Percentiles rank a stretch among this genome's conserved stretches.
Conservation (phyloP, 2,329 filamentous ascomycete genomes). For the Fragosphaeria purpurea region DNA sequence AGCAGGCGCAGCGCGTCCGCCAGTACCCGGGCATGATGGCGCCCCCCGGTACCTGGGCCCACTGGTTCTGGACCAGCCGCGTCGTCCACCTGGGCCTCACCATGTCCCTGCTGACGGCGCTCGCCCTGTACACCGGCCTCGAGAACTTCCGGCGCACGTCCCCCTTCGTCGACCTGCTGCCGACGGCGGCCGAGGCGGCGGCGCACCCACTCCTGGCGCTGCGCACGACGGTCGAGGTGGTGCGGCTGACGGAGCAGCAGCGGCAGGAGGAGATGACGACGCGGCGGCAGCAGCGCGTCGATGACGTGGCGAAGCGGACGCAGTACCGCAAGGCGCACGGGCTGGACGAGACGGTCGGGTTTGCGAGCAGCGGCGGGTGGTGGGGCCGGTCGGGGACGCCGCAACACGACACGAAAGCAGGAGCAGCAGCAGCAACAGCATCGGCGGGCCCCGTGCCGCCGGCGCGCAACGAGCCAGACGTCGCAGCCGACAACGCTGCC, state of each 20-base stretch:
- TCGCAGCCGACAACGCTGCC: constrained; percentile 17
- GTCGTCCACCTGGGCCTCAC: constrained; percentile 74
- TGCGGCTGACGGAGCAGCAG: constrained; percentile 66
- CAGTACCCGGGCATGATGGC: constrained; percentile 87
- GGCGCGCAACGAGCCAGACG: constrained; percentile 19
- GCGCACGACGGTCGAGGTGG: constrained; percentile 57
- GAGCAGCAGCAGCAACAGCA: constrained; percentile 10
- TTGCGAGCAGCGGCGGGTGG: constrained; percentile 22
- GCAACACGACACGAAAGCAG: constrained; percentile 1
- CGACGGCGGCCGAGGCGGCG: constrained; percentile 57
- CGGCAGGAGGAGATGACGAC: constrained; percentile 58
- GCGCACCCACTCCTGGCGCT: constrained; percentile 60
- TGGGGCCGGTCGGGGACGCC: constrained; percentile 1
- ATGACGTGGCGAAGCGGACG: constrained; percentile 79
- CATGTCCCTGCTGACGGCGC: constrained; percentile 44
- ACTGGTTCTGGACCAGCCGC: constrained; percentile 74
- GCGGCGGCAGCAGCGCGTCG: constrained; percentile 60
- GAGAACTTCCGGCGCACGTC: constrained; percentile 72
- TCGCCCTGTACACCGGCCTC: constrained; percentile 62
- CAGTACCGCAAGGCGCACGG: constrained; percentile 83
- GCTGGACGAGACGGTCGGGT: constrained; percentile 52
- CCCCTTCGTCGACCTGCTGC: constrained; percentile 70
- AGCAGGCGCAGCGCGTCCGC: constrained; percentile 53
- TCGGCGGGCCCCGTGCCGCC: constrained; percentile 2
- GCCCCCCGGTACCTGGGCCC: constrained; percentile 67